A percentile compares a stretch with the other conserved stretches of the same genome.
phyloP scores from a whole-genome alignment of 495 filamentous ascomycete species.

The Hypomontagnella monticulosa region DNA sequence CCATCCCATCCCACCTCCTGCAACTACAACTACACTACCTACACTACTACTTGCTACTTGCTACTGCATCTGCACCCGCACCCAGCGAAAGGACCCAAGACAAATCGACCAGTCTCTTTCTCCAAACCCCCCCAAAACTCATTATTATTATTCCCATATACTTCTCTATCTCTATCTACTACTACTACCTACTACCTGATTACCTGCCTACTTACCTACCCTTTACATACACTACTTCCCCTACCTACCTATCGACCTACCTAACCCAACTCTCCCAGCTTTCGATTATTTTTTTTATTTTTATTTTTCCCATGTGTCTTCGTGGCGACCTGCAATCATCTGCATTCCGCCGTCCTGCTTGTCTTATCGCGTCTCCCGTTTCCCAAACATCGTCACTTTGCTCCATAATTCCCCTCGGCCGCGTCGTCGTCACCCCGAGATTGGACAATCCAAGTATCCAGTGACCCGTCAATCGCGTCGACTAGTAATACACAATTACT shows the following conservation, averaged over 20 bases:
- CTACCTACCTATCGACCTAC: constrained; percentile 44
- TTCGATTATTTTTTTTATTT: constrained; percentile 31
- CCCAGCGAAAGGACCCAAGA: neutral
- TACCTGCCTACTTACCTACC: constrained; percentile 31
- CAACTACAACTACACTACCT: constrained; percentile 5
- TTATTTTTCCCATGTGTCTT: constrained; percentile 29
- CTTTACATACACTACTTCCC: constrained; percentile 39
- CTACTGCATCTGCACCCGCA: constrained; percentile 11
- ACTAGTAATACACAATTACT: constrained; percentile 36
- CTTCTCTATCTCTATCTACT: constrained; percentile 32
- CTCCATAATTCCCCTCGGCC: constrained; percentile 52
- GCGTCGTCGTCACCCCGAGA: constrained; percentile 54
- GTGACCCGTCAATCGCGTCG: constrained; percentile 32
- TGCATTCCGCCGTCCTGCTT: constrained; percentile 37
- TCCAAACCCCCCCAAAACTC: constrained; percentile 39
- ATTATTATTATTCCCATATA: constrained; percentile 35
- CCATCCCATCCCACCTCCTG: constrained; percentile 24
- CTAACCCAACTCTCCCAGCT: constrained; percentile 50
- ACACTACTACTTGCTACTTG: neutral
- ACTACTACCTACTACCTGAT: constrained; percentile 25
- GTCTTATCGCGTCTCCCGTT: constrained; percentile 39
- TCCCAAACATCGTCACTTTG: constrained; percentile 43
- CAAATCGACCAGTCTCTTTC: constrained; percentile 22
- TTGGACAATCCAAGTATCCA: constrained; percentile 38
- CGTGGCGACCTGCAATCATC: constrained; percentile 34